Percentiles rank a stretch among this genome's conserved stretches.
phyloP scores from a whole-genome alignment of 805 yeast genomes.

The Wickerhamiella musiphila region DNA sequence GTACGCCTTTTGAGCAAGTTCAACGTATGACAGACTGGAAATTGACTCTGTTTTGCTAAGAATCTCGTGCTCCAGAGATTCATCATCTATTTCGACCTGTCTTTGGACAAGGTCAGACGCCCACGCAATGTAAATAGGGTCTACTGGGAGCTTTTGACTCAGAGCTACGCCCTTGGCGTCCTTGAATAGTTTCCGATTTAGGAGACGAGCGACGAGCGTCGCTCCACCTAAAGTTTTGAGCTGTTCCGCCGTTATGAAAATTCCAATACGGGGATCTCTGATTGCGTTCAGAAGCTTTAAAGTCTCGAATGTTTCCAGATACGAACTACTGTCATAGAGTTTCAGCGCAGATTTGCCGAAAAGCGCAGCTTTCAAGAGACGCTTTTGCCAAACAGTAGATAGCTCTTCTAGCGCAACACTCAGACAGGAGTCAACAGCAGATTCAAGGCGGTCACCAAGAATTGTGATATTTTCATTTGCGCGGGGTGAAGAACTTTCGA shows the following conservation, averaged over 20 bases:
- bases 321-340: slow-evolving; percentile 39
- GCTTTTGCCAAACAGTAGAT: slow-evolving; percentile 64
- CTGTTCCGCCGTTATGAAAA: slow-evolving; percentile 47
- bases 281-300: slow-evolving; percentile 56
- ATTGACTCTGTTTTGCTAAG: slow-evolving; percentile 28
- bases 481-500: slow-evolving; percentile 53
- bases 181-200: slow-evolving; percentile 40
- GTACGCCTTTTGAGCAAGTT: slow-evolving; percentile 46
- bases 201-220: slow-evolving; percentile 36
- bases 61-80: slow-evolving; percentile 35
- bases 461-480: slow-evolving; percentile 60
- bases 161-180: slow-evolving; percentile 47
- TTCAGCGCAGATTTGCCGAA: slow-evolving; percentile 61
- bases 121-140: slow-evolving; percentile 57
- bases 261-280: slow-evolving; percentile 41
- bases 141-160: slow-evolving; percentile 30
- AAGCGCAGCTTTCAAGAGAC: slow-evolving; percentile 58
- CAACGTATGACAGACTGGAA: slow-evolving; percentile 35
- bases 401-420: slow-evolving; percentile 64
- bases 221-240: slow-evolving; percentile 35
- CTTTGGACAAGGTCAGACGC: slow-evolving; percentile 53
- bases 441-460: slow-evolving; percentile 29
- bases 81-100: slow-evolving; percentile 32
- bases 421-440: slow-evolving; percentile 57
- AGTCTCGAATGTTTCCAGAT: slow-evolving; percentile 42